Conservation (phyloP, 768 basidiomycete species). For the Kwoniella dendrophila region DNA sequence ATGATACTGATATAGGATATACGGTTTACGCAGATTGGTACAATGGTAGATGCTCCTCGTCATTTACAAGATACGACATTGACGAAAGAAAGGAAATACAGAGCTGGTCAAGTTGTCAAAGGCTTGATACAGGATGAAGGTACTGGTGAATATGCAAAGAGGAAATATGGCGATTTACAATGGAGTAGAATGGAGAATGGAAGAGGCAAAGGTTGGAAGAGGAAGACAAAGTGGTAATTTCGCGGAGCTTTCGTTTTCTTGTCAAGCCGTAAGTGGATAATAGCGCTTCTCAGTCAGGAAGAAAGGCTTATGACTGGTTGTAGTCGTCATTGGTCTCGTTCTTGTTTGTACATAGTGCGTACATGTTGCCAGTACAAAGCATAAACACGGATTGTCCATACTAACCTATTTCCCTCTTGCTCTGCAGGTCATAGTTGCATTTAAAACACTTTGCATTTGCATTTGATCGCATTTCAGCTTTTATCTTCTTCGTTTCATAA, state of each 20-base stretch:
- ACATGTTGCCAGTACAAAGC: neutral
- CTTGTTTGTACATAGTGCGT: conserved; percentile 21
- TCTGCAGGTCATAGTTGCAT: conserved; percentile 15
- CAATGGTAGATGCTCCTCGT: conserved; percentile 47
- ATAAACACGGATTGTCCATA: neutral
- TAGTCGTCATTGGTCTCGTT: neutral
- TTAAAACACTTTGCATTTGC: conserved; percentile 5
- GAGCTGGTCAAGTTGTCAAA: conserved; percentile 49
- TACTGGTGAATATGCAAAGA: conserved; percentile 50
- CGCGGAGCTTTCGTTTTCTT: neutral
- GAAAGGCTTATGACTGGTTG: neutral
- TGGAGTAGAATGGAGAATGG: conserved; percentile 53
- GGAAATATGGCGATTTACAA: conserved; percentile 54
- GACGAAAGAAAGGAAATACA: conserved; percentile 41
- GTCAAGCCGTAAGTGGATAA: too few species aligned
- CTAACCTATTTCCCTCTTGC: neutral
- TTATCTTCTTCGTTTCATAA: neutral
- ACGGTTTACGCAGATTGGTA: conserved; percentile 44
- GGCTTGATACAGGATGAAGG: conserved; percentile 41
- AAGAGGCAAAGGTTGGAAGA: conserved; percentile 54
- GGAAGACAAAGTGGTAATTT: conserved; percentile 51
- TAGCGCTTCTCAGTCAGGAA: neutral
- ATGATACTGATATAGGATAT: conserved; percentile 1
- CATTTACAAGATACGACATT: conserved; percentile 49
- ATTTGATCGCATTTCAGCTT: conserved; percentile 1